phyloP scores from a whole-genome alignment of 176 grass and related monocot species.

The Musa troglodytarum region DNA sequence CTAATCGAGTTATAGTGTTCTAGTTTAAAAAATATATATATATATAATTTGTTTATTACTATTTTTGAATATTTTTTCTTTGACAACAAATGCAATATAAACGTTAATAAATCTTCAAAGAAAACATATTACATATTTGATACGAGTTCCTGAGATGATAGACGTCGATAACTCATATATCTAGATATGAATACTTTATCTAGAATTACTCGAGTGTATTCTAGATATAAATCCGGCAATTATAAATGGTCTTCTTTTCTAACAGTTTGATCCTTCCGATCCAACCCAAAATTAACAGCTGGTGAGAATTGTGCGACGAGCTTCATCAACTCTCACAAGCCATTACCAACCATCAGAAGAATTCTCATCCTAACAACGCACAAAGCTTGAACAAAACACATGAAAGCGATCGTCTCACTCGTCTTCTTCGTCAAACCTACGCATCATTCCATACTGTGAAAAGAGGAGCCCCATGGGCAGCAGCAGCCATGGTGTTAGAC shows the following conservation, averaged over 20 bases:
- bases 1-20: no score
- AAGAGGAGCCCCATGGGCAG: constrained; percentile 30
- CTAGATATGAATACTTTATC: no score
- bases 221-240: no score
- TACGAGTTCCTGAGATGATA: no score
- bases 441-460: constrained; percentile 63
- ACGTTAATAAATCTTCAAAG: no score
- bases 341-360: constrained; percentile 47
- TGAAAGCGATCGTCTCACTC: not conserved
- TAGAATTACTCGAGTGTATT: no score
- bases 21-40: no score
- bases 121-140: no score
- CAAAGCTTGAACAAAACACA: not conserved
- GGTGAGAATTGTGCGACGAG: not conserved
- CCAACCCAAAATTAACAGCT: constrained; percentile 16
- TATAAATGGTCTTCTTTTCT: not conserved
- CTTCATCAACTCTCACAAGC: constrained; percentile 25
- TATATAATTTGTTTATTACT: no score
- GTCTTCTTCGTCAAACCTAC: not conserved
- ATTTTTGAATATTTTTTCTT: no score
- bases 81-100: no score
- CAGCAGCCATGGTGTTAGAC: constrained; percentile 25
- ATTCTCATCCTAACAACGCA: not conserved
- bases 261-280: not conserved
- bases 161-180: no score